A percentile compares a stretch with the other conserved stretches of the same genome.
Evolutionary conservation across 495 filamentous ascomycete genomes (phyloP).

Genomic region (Tuber melanosporum): DNA sequence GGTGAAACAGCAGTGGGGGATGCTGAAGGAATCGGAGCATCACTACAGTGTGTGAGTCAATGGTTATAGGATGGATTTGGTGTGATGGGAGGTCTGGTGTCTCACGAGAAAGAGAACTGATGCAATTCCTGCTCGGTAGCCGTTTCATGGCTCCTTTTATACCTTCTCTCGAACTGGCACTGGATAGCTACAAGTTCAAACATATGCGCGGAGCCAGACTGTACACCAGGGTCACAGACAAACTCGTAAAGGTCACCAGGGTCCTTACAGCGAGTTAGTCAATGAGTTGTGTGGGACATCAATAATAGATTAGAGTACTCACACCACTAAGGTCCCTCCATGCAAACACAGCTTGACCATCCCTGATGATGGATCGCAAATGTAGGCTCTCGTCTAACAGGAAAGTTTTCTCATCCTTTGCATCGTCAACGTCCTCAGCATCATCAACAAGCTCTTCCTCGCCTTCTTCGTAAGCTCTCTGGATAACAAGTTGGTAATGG

Average conservation of each 20-base stretch:
- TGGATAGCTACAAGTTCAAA: conserved; percentile 81
- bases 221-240: conserved; percentile 71
- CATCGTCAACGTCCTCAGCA: conserved; percentile 73
- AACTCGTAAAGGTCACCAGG: conserved; percentile 92
- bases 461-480: conserved; percentile 93
- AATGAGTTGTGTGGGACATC: background rate
- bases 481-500: conserved; percentile 94
- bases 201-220: conserved; percentile 61
- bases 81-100: background rate
- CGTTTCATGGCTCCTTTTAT: conserved; percentile 65
- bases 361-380: conserved; percentile 73
- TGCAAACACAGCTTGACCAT: conserved; percentile 74
- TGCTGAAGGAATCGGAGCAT: conserved; percentile 34
- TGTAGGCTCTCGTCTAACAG: conserved; percentile 84
- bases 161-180: conserved; percentile 97
- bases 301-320: conserved; percentile 14
- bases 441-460: conserved; percentile 83
- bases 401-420: conserved; percentile 91
- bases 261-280: conserved; percentile 48
- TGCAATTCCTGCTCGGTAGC: conserved; percentile 75
- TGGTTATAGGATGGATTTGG: conserved; percentile 3
- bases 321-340: conserved; percentile 88
- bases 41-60: conserved; percentile 17
- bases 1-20: conserved; percentile 27
- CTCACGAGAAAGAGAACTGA: conserved; percentile 66